These are phyloP conservation scores for Graphiopsis chlorocephala DNA, from an alignment of 2,329 filamentous ascomycete species.

Conservation along the genomic window DNA sequence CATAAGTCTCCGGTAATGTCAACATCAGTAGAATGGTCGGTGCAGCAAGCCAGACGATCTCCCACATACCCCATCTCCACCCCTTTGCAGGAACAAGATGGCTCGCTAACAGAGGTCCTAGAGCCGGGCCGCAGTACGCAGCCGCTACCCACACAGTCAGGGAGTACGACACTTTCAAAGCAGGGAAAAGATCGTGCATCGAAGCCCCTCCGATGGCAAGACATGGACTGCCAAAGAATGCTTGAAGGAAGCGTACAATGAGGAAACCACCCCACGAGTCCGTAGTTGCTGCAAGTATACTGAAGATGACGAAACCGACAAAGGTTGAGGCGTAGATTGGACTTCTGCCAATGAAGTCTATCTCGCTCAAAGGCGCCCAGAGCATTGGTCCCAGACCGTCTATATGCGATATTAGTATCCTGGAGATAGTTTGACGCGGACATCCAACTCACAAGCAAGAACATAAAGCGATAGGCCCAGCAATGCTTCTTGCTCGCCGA, in stretches of 20 bases:
- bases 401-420: background rate
- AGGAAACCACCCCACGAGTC: constrained; percentile 45
- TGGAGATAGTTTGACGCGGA: too few relatives aligned
- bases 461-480: background rate
- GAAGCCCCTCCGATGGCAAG: constrained; percentile 56
- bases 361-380: constrained; percentile 17
- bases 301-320: constrained; percentile 15
- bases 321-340: constrained; percentile 17
- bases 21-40: constrained; percentile 58
- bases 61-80: constrained; percentile 65
- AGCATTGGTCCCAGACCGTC: constrained; percentile 20
- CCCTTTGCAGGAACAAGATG: constrained; percentile 56
- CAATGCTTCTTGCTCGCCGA: background rate
- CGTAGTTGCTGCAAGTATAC: constrained; percentile 52
- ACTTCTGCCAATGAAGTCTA: constrained; percentile 18
- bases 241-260: constrained; percentile 61
- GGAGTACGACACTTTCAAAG: constrained; percentile 45
- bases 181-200: constrained; percentile 54
- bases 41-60: constrained; percentile 64
- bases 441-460: background rate
- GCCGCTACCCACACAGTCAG: constrained; percentile 46
- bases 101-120: constrained; percentile 61
- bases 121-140: constrained; percentile 48
- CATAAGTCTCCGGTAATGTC: constrained; percentile 60
- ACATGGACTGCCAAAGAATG: constrained; percentile 65